Evolutionary conservation across 1,139 yeast genomes (phyloP).

Genomic region (Hyphopichia pseudoburtonii): DNA sequence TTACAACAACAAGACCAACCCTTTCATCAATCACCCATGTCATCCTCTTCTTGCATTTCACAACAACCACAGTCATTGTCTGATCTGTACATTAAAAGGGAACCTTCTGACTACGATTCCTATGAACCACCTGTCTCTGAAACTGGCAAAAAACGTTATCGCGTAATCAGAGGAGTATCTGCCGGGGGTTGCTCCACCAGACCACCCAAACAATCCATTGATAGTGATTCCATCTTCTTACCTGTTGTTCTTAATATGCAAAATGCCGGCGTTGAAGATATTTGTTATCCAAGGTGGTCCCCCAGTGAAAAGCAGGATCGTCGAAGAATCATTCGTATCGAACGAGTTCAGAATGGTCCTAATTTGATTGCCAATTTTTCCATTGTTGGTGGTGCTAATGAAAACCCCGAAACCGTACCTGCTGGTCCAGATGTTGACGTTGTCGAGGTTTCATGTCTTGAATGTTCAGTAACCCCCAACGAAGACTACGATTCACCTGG

Average conservation of each 20-base stretch:
- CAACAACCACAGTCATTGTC: not conserved
- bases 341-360: slow-evolving; percentile 50
- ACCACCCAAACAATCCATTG: slow-evolving; percentile 49
- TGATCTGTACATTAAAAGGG: slow-evolving; percentile 3
- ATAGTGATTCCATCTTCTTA: slow-evolving; percentile 31
- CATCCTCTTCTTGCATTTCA: not conserved
- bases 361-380: slow-evolving; percentile 48
- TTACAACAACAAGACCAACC: not conserved
- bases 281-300: slow-evolving; percentile 54
- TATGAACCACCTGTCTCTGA: slow-evolving; percentile 4
- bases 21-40: not conserved
- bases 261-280: slow-evolving; percentile 46
- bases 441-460: slow-evolving; percentile 59
- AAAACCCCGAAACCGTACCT: slow-evolving; percentile 41
- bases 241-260: slow-evolving; percentile 48
- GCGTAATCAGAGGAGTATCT: slow-evolving; percentile 55
- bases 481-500: slow-evolving; percentile 32
- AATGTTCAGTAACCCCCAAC: slow-evolving; percentile 38
- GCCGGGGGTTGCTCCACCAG: slow-evolving; percentile 59
- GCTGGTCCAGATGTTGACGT: slow-evolving; percentile 46
- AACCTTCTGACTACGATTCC: slow-evolving; percentile 3
- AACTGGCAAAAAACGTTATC: slow-evolving; percentile 25
- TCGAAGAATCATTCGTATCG: slow-evolving; percentile 58
- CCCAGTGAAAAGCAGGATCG: slow-evolving; percentile 45
- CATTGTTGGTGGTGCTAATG: slow-evolving; percentile 53